Evolutionary conservation across 2,329 filamentous ascomycete genomes (phyloP).

Genomic region (Exophiala dermatitidis): DNA sequence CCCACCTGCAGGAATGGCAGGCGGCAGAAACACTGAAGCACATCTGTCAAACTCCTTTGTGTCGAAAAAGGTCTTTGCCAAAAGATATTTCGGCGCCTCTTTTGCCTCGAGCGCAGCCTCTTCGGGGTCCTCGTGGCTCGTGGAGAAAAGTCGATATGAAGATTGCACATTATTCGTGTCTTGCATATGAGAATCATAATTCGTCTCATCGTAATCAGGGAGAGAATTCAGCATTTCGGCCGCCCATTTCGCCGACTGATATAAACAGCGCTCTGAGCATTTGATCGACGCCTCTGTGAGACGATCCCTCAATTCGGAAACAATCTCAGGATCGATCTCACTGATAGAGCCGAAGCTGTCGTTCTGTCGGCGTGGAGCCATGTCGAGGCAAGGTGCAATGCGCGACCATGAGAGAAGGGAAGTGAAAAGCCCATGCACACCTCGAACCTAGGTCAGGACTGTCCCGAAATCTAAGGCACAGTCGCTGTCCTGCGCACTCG

Average conservation of each 20-base stretch:
- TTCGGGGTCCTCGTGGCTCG: conserved; percentile 57
- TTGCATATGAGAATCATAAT: conserved; percentile 53
- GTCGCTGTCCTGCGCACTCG: neutral
- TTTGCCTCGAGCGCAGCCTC: conserved; percentile 70
- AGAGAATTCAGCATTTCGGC: conserved; percentile 88
- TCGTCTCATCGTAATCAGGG: conserved; percentile 46
- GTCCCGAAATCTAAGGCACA: too few relatives aligned
- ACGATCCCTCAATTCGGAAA: conserved; percentile 23
- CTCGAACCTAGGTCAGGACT: neutral
- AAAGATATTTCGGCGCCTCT: conserved; percentile 74
- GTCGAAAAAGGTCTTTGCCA: conserved; percentile 92
- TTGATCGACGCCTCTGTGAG: conserved; percentile 60
- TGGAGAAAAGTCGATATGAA: conserved; percentile 43
- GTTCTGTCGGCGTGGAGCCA: conserved; percentile 9
- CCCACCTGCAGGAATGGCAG: conserved; percentile 64
- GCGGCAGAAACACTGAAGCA: conserved; percentile 78
- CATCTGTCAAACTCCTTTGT: conserved; percentile 93
- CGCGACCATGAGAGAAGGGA: neutral
- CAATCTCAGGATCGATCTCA: conserved; percentile 19
- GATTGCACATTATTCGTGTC: conserved; percentile 44
- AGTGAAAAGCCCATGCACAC: neutral
- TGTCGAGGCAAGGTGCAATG: neutral
- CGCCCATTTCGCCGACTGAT: conserved; percentile 96
- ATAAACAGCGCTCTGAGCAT: conserved; percentile 90
- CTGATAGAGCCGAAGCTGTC: conserved; percentile 22